Evolutionary conservation across 1,284 basidiomycete species (phyloP), one percentile per base, ranked within the genome.

Genomic region (Sporisorium scitamineum): DNA sequence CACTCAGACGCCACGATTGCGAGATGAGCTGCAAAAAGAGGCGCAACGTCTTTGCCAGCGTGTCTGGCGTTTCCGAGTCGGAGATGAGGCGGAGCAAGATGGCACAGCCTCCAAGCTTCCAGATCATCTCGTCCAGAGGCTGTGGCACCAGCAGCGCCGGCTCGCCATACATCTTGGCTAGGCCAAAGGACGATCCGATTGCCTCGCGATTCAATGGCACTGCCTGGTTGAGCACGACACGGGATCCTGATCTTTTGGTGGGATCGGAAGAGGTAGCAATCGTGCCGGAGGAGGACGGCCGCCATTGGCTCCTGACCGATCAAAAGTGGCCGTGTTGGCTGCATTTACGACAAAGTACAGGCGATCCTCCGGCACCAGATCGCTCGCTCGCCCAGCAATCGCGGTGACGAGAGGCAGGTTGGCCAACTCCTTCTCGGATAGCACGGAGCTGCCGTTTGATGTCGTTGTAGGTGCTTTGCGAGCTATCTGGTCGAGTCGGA

Each of bases 41-140:
- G 5, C 90, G 87, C 16, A 96, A 85, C 0, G 93, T 89, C 29
- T 90, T 87, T 0, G 90, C 91, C 4, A 97, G 85, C 77, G 94
- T 91, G 70, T 91, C 91, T 0, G 90, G 85, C 1, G 90, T 93
- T 89, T 63, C 39, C 18, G 78, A 48, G 10, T 64, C 59, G 14
- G 63, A 39, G 39, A 97, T 89, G 59, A 97, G 86, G 66, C 90
- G 88, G 76, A 97, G 86, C 1, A 91, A 87, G 22, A 95, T 88
- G 4, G 91, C 90, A 2, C 92, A 90, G 2, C 95, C 95, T 1
- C 94, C 95, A 51, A 94, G 89, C 76, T 90, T 90, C 90, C 93
- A 93, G 57, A 97, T 86, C 0, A 91, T 90, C 64, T 90, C 88
- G 85, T 97, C 94, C 39, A 96, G 85, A 56, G 90, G 89, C 26